Conservation (phyloP, 176 grass and related monocot genomes). For the Hordeum marinum region DNA sequence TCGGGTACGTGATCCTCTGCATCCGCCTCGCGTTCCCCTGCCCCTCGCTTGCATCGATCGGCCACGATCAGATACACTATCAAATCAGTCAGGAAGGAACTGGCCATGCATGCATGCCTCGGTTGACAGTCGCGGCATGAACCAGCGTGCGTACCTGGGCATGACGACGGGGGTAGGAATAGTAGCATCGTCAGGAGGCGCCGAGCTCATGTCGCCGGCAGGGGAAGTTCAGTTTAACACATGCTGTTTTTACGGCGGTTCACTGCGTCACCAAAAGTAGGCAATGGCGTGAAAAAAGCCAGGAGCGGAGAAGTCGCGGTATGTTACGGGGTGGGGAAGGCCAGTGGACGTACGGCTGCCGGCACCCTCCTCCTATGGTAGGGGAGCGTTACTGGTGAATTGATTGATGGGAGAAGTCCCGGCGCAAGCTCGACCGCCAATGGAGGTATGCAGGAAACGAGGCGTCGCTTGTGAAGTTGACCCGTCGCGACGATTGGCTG, state of each 20-base stretch:
- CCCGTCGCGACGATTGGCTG: not conserved
- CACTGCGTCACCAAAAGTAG: not conserved
- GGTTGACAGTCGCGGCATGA: not conserved
- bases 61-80: not conserved
- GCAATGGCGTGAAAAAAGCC: not conserved
- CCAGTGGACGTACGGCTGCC: not conserved
- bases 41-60: not conserved
- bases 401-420: not conserved
- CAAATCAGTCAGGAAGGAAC: not conserved
- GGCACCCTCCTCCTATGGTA: not conserved
- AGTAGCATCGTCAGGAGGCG: not conserved
- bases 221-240: not conserved
- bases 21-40: too few species aligned
- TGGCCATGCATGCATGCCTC: not conserved
- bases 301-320: not conserved
- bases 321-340: not conserved
- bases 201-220: not conserved
- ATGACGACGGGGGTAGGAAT: not conserved
- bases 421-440: too few species aligned
- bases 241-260: not conserved
- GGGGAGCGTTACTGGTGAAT: not conserved
- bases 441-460: not conserved
- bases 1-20: not conserved
- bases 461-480: not conserved
- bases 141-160: not conserved